These are phyloP conservation scores for Lanzia echinophila DNA, from an alignment of 2,329 filamentous ascomycete species.

Conservation along the genomic window DNA sequence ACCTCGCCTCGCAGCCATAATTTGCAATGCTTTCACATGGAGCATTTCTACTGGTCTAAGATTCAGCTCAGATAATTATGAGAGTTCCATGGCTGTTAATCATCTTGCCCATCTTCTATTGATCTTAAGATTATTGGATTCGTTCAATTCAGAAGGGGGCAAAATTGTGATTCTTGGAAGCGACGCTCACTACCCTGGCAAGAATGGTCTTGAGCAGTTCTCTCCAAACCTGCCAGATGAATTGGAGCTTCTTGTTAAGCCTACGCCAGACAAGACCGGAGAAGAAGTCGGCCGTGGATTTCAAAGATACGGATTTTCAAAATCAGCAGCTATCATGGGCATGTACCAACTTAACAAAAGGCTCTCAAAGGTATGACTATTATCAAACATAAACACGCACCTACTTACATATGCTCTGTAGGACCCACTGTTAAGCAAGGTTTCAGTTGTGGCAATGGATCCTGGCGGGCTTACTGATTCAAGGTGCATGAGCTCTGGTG, in stretches of 20 bases:
- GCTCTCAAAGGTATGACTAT: neutral
- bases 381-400: no score
- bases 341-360: neutral
- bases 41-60: conserved; percentile 31
- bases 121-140: conserved; percentile 33
- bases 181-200: neutral
- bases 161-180: conserved; percentile 27
- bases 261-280: neutral
- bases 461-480: neutral
- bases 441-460: neutral
- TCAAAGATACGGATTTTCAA: neutral
- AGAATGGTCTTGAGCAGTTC: neutral
- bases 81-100: conserved; percentile 36
- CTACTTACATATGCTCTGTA: neutral
- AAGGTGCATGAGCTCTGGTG: neutral
- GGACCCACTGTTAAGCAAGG: neutral
- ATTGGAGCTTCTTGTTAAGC: neutral
- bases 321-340: neutral
- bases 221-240: neutral
- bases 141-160: conserved; percentile 15
- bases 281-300: neutral
- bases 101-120: conserved; percentile 35
- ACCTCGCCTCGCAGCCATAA: conserved; percentile 31
- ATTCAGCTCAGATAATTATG: conserved; percentile 33
- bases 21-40: conserved; percentile 38